Conservation (phyloP, 1,284 basidiomycete genomes). For the Cryptococcus depauperatus region DNA sequence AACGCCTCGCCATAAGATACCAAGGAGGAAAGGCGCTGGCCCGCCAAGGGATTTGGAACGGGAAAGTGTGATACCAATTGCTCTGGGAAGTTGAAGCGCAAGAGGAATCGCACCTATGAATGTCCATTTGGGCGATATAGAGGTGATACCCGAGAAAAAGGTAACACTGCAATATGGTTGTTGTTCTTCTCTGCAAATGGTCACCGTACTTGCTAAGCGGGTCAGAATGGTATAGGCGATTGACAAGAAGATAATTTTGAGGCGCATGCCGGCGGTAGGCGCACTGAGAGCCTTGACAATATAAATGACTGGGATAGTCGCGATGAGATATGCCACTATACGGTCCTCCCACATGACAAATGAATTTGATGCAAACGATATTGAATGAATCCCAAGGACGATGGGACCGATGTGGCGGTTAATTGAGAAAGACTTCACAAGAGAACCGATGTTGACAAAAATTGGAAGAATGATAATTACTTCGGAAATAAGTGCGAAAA, state of each 20-base stretch:
- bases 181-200: conserved; percentile 92
- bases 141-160: conserved; percentile 68
- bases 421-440: conserved; percentile 15
- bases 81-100: conserved; percentile 55
- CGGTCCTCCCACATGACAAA: conserved; percentile 95
- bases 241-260: conserved; percentile 65
- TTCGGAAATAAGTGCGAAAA: conserved; percentile 31
- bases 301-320: conserved; percentile 53
- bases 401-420: conserved; percentile 46
- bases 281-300: conserved; percentile 55
- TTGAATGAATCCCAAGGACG: conserved; percentile 57
- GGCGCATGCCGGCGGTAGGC: conserved; percentile 60
- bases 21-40: conserved; percentile 58
- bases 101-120: conserved; percentile 54
- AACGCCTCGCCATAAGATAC: conserved; percentile 53
- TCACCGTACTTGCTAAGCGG: conserved; percentile 64
- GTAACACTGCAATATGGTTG: conserved; percentile 75
- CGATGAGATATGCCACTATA: conserved; percentile 63
- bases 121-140: conserved; percentile 55
- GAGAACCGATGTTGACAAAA: conserved; percentile 17
- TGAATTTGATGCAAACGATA: conserved; percentile 80
- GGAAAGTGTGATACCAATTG: conserved; percentile 55
- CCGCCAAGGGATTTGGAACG: conserved; percentile 69
- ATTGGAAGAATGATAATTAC: conserved; percentile 31
- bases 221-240: conserved; percentile 60